A percentile compares a stretch with the other conserved stretches of the same genome.
These are phyloP conservation scores for Pichia occidentalis DNA, from an alignment of 805 yeast genomes.

Conservation along the genomic window DNA sequence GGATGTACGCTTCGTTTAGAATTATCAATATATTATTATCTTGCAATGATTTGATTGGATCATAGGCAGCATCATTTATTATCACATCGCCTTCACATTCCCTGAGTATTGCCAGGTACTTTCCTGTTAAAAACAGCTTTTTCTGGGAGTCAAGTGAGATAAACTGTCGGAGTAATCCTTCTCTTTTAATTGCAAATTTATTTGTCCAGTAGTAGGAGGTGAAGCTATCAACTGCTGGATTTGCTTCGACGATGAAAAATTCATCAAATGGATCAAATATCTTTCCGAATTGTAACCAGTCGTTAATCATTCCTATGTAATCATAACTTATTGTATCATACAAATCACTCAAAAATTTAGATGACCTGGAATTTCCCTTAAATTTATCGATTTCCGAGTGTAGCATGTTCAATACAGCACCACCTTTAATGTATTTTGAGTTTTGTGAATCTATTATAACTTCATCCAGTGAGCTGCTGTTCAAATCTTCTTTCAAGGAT, in stretches of 20 bases:
- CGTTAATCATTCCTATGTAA: conserved; percentile 61
- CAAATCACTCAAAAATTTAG: conserved; percentile 44
- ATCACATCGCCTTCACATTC: conserved; percentile 27
- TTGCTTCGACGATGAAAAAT: conserved; percentile 55
- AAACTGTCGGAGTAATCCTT: conserved; percentile 68
- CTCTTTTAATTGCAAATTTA: conserved; percentile 64
- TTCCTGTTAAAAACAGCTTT: conserved; percentile 76
- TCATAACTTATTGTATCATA: conserved; percentile 53
- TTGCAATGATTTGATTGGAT: conserved; percentile 22
- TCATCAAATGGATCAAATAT: conserved; percentile 78
- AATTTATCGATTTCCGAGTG: conserved; percentile 49
- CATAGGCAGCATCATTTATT: neutral
- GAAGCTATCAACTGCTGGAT: conserved; percentile 2
- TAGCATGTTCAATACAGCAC: conserved; percentile 57
- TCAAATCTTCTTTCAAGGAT: conserved; percentile 33
- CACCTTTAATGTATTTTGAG: conserved; percentile 67
- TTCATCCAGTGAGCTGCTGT: conserved; percentile 34
- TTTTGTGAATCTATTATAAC: conserved; percentile 45
- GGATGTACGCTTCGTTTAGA: conserved; percentile 52
- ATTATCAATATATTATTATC: conserved; percentile 40
- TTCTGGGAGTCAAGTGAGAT: conserved; percentile 44
- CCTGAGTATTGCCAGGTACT: conserved; percentile 65
- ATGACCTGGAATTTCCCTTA: conserved; percentile 59
- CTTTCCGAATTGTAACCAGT: conserved; percentile 74
- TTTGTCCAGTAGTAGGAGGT: conserved; percentile 67